A percentile compares a stretch with the other conserved stretches of the same genome.
These are phyloP conservation scores for Phialocephala sp. DNA, from an alignment of 2,329 filamentous ascomycete species.

Conservation along the genomic window DNA sequence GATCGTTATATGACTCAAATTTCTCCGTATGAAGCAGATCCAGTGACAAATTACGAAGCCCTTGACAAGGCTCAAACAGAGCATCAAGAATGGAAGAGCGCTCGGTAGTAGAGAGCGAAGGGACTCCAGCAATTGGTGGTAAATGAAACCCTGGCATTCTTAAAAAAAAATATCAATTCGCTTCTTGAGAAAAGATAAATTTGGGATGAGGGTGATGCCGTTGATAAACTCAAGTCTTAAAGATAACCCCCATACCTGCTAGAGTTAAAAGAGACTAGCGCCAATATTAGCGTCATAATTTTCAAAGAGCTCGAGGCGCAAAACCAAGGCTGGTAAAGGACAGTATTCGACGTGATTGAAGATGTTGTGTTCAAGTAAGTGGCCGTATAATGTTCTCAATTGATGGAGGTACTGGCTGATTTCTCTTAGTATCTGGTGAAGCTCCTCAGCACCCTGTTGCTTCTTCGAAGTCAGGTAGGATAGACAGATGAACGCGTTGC, in stretches of 20 bases:
- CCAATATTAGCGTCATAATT: slow-evolving; percentile 15
- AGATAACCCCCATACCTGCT: neutral
- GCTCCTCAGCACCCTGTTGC: slow-evolving; percentile 92
- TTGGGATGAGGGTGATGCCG: neutral
- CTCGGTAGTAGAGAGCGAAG: slow-evolving; percentile 57
- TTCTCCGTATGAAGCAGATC: slow-evolving; percentile 65
- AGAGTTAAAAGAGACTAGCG: neutral
- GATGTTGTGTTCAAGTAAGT: slow-evolving; percentile 72
- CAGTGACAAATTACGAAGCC: slow-evolving; percentile 74
- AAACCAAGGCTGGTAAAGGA: neutral
- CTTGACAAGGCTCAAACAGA: slow-evolving; percentile 82
- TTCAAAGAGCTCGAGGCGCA: slow-evolving; percentile 17
- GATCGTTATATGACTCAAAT: slow-evolving; percentile 70
- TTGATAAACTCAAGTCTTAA: neutral
- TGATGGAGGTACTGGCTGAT: slow-evolving; percentile 35
- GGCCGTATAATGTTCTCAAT: neutral
- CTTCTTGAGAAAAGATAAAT: neutral
- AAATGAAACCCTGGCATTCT: slow-evolving; percentile 49
- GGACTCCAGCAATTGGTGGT: slow-evolving; percentile 62
- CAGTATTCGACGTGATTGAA: slow-evolving; percentile 43
- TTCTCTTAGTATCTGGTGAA: slow-evolving; percentile 83
- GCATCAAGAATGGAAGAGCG: slow-evolving; percentile 70
- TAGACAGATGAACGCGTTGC: slow-evolving; percentile 26
- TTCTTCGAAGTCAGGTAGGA: slow-evolving; percentile 89
- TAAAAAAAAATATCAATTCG: neutral